phyloP scores from a whole-genome alignment of 805 yeast species.

The Saccharomycopsis capsularis region DNA sequence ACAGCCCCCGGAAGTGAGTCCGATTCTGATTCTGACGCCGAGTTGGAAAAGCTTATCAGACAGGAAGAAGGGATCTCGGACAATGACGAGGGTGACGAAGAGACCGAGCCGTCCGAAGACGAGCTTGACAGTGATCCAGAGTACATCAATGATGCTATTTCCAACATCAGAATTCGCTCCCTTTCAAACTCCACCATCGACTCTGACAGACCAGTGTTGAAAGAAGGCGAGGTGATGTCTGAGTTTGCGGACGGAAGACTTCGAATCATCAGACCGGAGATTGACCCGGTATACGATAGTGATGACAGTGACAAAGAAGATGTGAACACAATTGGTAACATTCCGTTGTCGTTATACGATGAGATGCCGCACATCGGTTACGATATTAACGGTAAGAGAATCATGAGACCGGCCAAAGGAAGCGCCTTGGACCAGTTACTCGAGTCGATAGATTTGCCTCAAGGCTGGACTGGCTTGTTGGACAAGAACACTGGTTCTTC shows the following conservation, averaged over 20 bases:
- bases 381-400: conserved; percentile 93
- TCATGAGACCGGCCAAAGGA: conserved; percentile 98
- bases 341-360: conserved; percentile 89
- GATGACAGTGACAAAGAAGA: conserved; percentile 79
- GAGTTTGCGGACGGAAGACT: conserved; percentile 63
- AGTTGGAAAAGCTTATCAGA: conserved; percentile 53
- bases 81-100: conserved; percentile 25
- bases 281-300: conserved; percentile 88
- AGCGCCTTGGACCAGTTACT: conserved; percentile 86
- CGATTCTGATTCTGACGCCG: conserved; percentile 48
- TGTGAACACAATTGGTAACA: conserved; percentile 84
- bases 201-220: conserved; percentile 35
- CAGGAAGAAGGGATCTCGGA: conserved; percentile 35
- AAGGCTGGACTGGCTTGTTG: conserved; percentile 96
- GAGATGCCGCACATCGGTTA: conserved; percentile 97
- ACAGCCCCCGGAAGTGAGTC: neutral
- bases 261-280: conserved; percentile 79
- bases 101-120: conserved; percentile 32
- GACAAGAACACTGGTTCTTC: conserved; percentile 84
- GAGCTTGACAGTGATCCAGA: conserved; percentile 44
- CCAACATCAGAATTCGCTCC: conserved; percentile 48
- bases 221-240: conserved; percentile 19
- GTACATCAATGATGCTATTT: conserved; percentile 35
- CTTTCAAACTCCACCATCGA: conserved; percentile 37
- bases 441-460: conserved; percentile 89